Percentiles rank a stretch among this genome's conserved stretches.
phyloP scores from a whole-genome alignment of 1,284 basidiomycete genomes.

The Rhizoctonia solani region DNA sequence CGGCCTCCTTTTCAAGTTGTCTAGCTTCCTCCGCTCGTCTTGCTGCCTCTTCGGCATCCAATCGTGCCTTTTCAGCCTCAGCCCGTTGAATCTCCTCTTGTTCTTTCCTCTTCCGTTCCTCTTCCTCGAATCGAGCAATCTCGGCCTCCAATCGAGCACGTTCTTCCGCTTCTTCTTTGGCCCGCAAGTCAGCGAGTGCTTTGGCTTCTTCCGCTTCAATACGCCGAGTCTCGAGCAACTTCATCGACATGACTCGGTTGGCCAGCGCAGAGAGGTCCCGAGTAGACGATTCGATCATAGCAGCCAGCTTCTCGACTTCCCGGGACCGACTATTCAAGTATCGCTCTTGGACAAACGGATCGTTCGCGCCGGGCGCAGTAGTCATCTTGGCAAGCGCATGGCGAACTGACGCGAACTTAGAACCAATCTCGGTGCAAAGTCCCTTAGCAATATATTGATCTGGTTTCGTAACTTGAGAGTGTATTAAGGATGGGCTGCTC shows the following conservation, averaged over 20 bases:
- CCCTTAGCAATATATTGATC: conserved; percentile 4
- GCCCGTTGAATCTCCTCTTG: conserved; percentile 47
- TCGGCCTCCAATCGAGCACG: conserved; percentile 22
- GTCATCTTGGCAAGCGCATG: conserved; percentile 28
- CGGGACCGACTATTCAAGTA: conserved; percentile 18
- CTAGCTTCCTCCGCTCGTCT: conserved; percentile 38
- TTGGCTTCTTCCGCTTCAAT: conserved; percentile 43
- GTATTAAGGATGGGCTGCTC: neutral
- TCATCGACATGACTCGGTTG: conserved; percentile 9
- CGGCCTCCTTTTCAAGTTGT: conserved; percentile 39
- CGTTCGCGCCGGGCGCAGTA: conserved; percentile 14
- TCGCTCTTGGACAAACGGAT: conserved; percentile 28
- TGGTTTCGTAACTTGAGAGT: conserved; percentile 5
- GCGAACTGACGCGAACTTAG: conserved; percentile 18
- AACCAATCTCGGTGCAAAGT: conserved; percentile 5
- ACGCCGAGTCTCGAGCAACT: conserved; percentile 45
- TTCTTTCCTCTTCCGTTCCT: conserved; percentile 44
- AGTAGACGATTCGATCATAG: conserved; percentile 7
- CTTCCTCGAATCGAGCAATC: conserved; percentile 43
- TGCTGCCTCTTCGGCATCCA: conserved; percentile 45
- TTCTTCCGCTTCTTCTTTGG: conserved; percentile 26
- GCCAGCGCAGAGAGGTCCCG: conserved; percentile 13
- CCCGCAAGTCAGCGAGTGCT: conserved; percentile 3
- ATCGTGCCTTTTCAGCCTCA: conserved; percentile 43
- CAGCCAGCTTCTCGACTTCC: conserved; percentile 13